Base-by-base conservation (phyloP, 495 filamentous ascomycete species). In the Neurospora sp. region DNA sequence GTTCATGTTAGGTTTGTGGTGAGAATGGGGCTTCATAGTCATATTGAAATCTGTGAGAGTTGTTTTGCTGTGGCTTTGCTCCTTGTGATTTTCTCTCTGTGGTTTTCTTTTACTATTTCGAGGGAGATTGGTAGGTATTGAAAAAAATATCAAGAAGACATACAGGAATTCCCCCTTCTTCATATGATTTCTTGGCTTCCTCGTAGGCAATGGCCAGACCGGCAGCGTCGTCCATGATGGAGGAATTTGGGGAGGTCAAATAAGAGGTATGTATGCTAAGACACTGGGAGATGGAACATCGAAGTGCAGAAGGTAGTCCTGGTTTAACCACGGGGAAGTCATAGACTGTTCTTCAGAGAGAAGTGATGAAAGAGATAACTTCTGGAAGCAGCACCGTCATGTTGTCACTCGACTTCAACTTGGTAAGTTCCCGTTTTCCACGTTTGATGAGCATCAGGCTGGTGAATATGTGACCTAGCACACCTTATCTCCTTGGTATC, bases 91-190 rank as follows among this genome's bases (percentile, higher is more conserved):
- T 27, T 31, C 4, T 59, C 4, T 31, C 48, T 61, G 20, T 31
- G n/a, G 35, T 37, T 35, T 35, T 31, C 31, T 59, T 22, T 12
- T 61, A 53, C 12, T 31, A 8, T 61, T 31, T 31, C 12, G 22
- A 31, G 22, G 12, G 12, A 14, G 4, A 59, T 59, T 5, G 69
- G 8, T n/a, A 70, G 27, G n/a, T 22, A 5, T 27, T 40, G 39
- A 59, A 39, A 31, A 41, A 39, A 7, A 40, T 37, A 65, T 38
- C 0, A 48, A 39, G 22, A 20, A 22, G 4, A 73, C 79, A 70
- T 79, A 87, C 86, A 42, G 93, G 93, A 2, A 96, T 86, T 39
- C 93, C 93, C 40, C 92, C 92, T 82, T 95, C 92, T n/a, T 84
- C 79, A 59, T 85, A 87, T 40, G 90, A 88, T 59, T 85, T 81